phyloP scores from a whole-genome alignment of 2,329 filamentous ascomycete genomes.

The Aspergillus sp. region DNA sequence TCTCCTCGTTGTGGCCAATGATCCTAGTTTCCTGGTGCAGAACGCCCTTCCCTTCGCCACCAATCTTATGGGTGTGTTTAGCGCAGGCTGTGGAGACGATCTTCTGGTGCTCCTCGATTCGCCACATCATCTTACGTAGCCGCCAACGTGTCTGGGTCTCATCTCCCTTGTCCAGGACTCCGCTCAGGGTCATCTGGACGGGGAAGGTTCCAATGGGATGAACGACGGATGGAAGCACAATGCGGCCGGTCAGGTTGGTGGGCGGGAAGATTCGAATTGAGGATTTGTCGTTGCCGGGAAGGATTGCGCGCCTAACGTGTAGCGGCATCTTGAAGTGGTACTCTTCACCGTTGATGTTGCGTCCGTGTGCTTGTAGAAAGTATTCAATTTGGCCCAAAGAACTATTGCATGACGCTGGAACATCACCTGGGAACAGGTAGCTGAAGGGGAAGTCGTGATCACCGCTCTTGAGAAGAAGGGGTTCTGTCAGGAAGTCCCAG shows the following conservation, averaged over 20 bases:
- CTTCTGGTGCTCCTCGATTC: constrained; percentile 83
- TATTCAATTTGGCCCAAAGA: constrained; percentile 74
- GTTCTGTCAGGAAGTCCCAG: constrained; percentile 72
- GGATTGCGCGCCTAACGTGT: constrained; percentile 75
- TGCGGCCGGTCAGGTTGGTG: constrained; percentile 85
- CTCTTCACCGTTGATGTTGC: constrained; percentile 60
- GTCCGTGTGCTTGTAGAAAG: constrained; percentile 68
- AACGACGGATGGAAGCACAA: constrained; percentile 78
- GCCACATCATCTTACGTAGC: constrained; percentile 88
- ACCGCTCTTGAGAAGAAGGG: constrained; percentile 49
- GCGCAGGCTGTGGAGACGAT: constrained; percentile 76
- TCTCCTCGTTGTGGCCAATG: constrained; percentile 78
- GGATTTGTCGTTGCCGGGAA: constrained; percentile 77
- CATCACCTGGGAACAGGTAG: constrained; percentile 76
- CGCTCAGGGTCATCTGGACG: constrained; percentile 77
- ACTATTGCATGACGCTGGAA: constrained; percentile 81
- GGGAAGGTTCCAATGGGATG: constrained; percentile 82
- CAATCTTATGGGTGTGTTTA: constrained; percentile 68
- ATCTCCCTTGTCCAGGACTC: constrained; percentile 72
- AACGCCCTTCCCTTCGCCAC: constrained; percentile 67
- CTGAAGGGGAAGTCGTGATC: constrained; percentile 85
- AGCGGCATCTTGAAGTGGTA: constrained; percentile 68
- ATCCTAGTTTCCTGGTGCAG: constrained; percentile 73
- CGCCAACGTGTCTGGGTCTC: constrained; percentile 79
- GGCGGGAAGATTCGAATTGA: constrained; percentile 94